Conservation (phyloP, 345 rosid genomes). For the Sisymbrium irio region DNA sequence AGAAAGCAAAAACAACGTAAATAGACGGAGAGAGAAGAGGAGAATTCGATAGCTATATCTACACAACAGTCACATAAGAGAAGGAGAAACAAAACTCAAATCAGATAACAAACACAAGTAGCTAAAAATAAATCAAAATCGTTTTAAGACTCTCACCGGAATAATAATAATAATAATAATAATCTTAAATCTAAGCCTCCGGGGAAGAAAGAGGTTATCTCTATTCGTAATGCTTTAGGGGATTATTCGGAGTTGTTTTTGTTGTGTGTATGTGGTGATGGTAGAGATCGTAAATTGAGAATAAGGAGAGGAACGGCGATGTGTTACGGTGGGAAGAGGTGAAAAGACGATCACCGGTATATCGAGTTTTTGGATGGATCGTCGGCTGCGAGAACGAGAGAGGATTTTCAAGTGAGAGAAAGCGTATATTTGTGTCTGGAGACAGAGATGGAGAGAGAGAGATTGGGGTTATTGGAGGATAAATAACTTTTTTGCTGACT, state of each 20-base stretch:
- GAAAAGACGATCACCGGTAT: neutral
- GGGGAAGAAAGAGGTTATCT: conserved; percentile 20
- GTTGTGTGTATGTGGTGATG: neutral
- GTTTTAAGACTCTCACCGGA: too few relatives aligned
- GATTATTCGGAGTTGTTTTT: neutral
- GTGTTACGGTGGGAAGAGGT: neutral
- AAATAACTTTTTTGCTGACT: neutral
- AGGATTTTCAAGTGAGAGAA: conserved; percentile 11
- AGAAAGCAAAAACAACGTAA: conserved; percentile 15
- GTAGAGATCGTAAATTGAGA: neutral
- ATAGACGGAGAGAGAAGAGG: neutral
- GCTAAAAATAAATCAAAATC: neutral
- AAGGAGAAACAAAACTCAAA: conserved; percentile 19
- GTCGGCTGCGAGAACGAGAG: conserved; percentile 12
- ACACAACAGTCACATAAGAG: conserved; percentile 9
- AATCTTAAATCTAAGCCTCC: conserved; percentile 40
- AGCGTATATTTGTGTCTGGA: conserved; percentile 5
- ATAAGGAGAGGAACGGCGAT: neutral
- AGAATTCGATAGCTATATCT: conserved; percentile 22
- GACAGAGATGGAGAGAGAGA: neutral
- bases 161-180: too few relatives aligned
- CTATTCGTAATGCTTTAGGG: conserved; percentile 28
- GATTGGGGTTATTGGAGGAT: neutral
- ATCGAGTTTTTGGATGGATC: conserved; percentile 3
- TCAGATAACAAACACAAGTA: conserved; percentile 7